Evolutionary conservation across 495 filamentous ascomycete species (phyloP).

Genomic region (Aspergillus hancockii): DNA sequence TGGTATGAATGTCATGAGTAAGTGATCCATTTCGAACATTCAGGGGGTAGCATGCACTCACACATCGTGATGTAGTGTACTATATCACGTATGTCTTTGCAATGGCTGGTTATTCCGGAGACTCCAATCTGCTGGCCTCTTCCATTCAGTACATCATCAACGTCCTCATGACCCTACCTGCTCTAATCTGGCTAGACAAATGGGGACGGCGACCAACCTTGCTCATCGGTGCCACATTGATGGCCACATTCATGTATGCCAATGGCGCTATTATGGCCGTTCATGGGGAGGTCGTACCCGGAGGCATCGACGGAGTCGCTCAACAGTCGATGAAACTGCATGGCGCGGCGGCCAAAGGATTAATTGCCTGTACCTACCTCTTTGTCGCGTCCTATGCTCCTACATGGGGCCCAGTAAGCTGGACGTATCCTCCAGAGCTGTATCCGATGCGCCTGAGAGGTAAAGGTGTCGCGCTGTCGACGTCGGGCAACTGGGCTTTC

Average conservation of each 20-base stretch:
- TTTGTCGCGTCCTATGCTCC: conserved; percentile 60
- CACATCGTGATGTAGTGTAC: conserved; percentile 21
- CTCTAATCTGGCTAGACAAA: conserved; percentile 57
- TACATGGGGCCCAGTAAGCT: conserved; percentile 64
- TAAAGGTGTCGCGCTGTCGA: conserved; percentile 65
- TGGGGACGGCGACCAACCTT: conserved; percentile 66
- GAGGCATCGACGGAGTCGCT: conserved; percentile 38
- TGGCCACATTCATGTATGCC: conserved; percentile 67
- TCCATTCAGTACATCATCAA: conserved; percentile 73
- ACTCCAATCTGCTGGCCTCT: conserved; percentile 54
- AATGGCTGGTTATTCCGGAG: conserved; percentile 39
- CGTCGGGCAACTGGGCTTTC: conserved; percentile 73
- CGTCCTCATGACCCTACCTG: conserved; percentile 53
- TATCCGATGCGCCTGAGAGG: conserved; percentile 64
- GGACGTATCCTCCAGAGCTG: conserved; percentile 68
- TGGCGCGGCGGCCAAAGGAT: conserved; percentile 48
- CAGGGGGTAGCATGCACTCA: too few species aligned
- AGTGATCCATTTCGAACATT: not conserved
- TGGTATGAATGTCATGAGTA: conserved; percentile 82
- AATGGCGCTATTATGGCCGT: conserved; percentile 65
- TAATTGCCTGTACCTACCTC: conserved; percentile 67
- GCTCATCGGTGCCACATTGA: conserved; percentile 64
- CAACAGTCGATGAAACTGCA: conserved; percentile 39
- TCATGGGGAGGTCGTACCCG: conserved; percentile 50
- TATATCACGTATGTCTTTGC: conserved; percentile 42